phyloP scores from a whole-genome alignment of 2,329 filamentous ascomycete species.

The Sarocladiaceae sp. region DNA sequence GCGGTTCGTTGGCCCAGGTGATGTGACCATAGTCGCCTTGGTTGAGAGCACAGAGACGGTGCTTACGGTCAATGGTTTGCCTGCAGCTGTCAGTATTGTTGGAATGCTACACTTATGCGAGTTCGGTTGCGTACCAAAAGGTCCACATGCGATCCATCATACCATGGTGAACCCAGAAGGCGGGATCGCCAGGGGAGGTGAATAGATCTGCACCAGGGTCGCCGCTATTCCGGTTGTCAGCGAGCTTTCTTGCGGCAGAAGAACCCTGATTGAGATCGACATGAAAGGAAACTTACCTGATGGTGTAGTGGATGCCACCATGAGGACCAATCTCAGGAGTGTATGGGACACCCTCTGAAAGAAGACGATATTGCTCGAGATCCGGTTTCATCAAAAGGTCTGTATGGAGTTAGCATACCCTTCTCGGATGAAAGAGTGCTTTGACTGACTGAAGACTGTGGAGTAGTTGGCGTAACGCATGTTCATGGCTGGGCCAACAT shows the following conservation, averaged over 20 bases:
- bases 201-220: constrained; percentile 27
- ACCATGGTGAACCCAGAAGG: constrained; percentile 21
- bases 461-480: constrained; percentile 24
- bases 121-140: constrained; percentile 15
- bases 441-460: constrained; percentile 13
- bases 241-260: not conserved
- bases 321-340: constrained; percentile 24
- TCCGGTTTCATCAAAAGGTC: constrained; percentile 24
- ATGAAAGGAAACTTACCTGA: constrained; percentile 14
- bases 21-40: constrained; percentile 20
- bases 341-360: constrained; percentile 27
- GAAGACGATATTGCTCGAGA: constrained; percentile 26
- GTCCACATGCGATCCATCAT: constrained; percentile 23
- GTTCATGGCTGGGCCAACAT: constrained; percentile 23
- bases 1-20: constrained; percentile 23
- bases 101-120: not conserved
- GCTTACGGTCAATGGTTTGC: constrained; percentile 16
- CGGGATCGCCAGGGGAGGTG: constrained; percentile 23
- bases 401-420: not conserved
- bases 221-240: constrained; percentile 14
- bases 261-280: not conserved
- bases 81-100: constrained; percentile 9
- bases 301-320: constrained; percentile 23
- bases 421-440: not conserved
- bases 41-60: constrained; percentile 19